Conservation (phyloP, 495 filamentous ascomycete species). For the Podospora pseudoanserina region DNA sequence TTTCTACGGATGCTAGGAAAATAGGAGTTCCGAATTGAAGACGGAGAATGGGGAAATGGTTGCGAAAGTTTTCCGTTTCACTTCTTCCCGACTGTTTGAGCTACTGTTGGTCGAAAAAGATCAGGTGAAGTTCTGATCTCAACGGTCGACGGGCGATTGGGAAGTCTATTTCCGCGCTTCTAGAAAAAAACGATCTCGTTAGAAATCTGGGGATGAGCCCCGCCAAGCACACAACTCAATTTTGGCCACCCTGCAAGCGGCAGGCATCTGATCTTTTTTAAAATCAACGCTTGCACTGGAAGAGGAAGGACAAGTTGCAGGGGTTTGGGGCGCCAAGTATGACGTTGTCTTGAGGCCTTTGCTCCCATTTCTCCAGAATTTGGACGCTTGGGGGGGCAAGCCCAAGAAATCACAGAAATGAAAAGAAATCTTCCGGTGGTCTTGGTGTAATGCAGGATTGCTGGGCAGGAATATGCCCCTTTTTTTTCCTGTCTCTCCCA, state of each 20-base stretch:
- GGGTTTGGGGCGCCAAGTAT: background rate
- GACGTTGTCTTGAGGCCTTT: background rate
- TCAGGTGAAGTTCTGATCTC: background rate
- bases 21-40: background rate
- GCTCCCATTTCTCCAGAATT: background rate
- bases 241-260: background rate
- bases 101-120: background rate
- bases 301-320: background rate
- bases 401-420: background rate
- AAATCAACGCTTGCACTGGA: background rate
- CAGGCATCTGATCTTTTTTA: background rate
- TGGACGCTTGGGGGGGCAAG: background rate
- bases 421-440: background rate
- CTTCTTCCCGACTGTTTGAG: background rate
- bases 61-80: background rate
- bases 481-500: background rate
- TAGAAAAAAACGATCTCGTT: background rate
- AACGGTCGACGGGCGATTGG: background rate
- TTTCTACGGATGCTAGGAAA: background rate
- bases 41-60: background rate
- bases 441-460: background rate
- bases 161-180: background rate
- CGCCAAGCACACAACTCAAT: background rate
- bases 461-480: background rate
- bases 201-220: background rate